phyloP scores from a whole-genome alignment of 2,329 filamentous ascomycete species.

The Colletotrichum sublineola region DNA sequence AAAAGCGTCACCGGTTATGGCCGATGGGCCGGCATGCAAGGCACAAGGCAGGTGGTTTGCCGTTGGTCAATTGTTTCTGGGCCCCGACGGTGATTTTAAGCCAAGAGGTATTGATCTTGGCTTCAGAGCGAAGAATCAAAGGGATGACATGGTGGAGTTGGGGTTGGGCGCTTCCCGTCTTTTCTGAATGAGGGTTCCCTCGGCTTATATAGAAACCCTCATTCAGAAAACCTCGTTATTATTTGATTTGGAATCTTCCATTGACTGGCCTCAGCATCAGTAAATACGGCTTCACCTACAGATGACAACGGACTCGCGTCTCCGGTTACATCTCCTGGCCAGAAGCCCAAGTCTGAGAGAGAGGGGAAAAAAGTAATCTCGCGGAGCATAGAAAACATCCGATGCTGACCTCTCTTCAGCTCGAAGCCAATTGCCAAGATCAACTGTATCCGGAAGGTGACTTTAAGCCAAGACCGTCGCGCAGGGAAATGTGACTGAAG shows the following conservation, averaged over 20 bases:
- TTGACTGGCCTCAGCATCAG: not conserved
- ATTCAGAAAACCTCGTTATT: too few species aligned
- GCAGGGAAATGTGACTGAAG: slow-evolving; percentile 21
- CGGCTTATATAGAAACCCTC: not conserved
- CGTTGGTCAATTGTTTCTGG: not conserved
- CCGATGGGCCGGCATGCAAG: slow-evolving; percentile 3
- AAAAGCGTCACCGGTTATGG: not conserved
- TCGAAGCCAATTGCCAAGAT: slow-evolving; percentile 11
- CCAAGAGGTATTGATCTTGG: slow-evolving; percentile 3
- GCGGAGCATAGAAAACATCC: not conserved
- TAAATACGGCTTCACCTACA: not conserved
- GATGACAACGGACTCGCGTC: not conserved
- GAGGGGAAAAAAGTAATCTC: not conserved
- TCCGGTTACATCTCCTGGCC: rapidly evolving
- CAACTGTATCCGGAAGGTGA: slow-evolving; percentile 31
- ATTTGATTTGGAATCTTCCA: not conserved
- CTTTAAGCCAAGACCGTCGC: slow-evolving; percentile 30
- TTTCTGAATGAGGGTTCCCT: not conserved
- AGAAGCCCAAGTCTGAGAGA: not conserved
- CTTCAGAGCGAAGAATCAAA: not conserved
- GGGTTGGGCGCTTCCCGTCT: not conserved
- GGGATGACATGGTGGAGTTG: not conserved
- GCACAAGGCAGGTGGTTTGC: not conserved
- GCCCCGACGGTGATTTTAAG: not conserved
- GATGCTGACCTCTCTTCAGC: not conserved